Conservation (phyloP, 352 stramenopile species). For the Pythium chondricola region DNA sequence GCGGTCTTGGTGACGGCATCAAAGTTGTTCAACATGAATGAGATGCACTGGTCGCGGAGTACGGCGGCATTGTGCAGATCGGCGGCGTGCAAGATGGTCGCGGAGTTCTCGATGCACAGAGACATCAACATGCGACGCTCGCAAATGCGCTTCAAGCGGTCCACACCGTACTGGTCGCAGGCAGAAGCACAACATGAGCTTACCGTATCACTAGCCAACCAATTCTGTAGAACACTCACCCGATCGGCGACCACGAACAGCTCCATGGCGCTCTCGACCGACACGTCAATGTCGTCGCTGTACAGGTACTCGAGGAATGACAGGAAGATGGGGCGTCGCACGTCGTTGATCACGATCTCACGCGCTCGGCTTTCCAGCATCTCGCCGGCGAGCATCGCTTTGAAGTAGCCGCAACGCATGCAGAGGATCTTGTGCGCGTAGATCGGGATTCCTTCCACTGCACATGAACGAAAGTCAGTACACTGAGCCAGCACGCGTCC, state of each 20-base stretch:
- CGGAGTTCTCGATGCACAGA: slow-evolving; percentile 95
- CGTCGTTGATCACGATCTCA: slow-evolving; percentile 90
- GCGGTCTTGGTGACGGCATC: slow-evolving; percentile 95
- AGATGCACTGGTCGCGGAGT: slow-evolving; percentile 92
- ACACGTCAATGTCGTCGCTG: slow-evolving; percentile 91
- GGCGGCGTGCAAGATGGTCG: slow-evolving; percentile 94
- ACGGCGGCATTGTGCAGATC: slow-evolving; percentile 93
- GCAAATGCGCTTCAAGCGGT: slow-evolving; percentile 90
- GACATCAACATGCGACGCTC: slow-evolving; percentile 94
- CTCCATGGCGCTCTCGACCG: slow-evolving; percentile 90
- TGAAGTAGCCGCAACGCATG: slow-evolving; percentile 94
- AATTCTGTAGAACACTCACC: slow-evolving; percentile 20
- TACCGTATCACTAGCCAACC: neutral
- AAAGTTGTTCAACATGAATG: slow-evolving; percentile 97
- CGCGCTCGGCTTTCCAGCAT: slow-evolving; percentile 88
- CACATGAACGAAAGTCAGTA: neutral
- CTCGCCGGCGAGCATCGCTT: slow-evolving; percentile 83
- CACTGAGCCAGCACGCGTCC: neutral
- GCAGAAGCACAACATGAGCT: neutral
- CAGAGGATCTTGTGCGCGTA: slow-evolving; percentile 91
- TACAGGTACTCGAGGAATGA: slow-evolving; percentile 95
- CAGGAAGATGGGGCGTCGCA: slow-evolving; percentile 90
- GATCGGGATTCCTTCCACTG: slow-evolving; percentile 83
- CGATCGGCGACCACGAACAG: slow-evolving; percentile 91
- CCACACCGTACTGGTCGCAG: slow-evolving; percentile 61